These are phyloP conservation scores for Aleurites moluccanus DNA, from an alignment of 441 rosid species.

Conservation along the genomic window DNA sequence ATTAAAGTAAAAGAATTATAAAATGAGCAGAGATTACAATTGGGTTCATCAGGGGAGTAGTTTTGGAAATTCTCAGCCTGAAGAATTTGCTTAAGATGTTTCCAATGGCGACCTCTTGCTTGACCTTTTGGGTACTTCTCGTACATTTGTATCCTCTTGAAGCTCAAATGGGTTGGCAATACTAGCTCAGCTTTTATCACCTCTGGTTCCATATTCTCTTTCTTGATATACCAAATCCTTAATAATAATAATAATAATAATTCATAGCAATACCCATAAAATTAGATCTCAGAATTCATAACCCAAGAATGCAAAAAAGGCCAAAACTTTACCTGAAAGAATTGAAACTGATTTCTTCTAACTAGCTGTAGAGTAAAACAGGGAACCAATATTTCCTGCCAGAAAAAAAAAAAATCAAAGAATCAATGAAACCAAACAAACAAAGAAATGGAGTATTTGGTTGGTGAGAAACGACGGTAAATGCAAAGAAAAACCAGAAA, in stretches of 20 bases:
- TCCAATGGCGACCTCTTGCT: slow-evolving; percentile 80
- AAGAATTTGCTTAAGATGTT: slow-evolving; percentile 95
- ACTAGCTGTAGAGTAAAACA: slow-evolving; percentile 18
- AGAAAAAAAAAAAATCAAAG: not conserved
- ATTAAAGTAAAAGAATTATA: not conserved
- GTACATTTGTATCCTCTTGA: slow-evolving; percentile 68
- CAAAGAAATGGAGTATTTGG: slow-evolving; percentile 9
- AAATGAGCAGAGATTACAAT: slow-evolving; percentile 42
- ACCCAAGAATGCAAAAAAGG: slow-evolving; percentile 1
- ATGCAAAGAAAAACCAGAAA: slow-evolving; percentile 18
- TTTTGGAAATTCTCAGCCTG: slow-evolving; percentile 78
- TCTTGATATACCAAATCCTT: not conserved
- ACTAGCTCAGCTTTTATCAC: slow-evolving; percentile 69
- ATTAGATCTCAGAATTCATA: slow-evolving; percentile 29
- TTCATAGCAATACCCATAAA: slow-evolving; percentile 4
- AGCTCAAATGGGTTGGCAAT: slow-evolving; percentile 60
- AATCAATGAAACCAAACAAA: slow-evolving; percentile 5
- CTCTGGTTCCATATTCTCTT: slow-evolving; percentile 62
- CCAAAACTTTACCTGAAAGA: slow-evolving; percentile 29
- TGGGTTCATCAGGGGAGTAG: slow-evolving; percentile 60
- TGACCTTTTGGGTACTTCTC: slow-evolving; percentile 95
- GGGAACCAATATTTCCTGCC: slow-evolving; percentile 20
- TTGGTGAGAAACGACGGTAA: slow-evolving; percentile 15
- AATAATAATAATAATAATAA: too few relatives aligned
- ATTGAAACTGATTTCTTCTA: slow-evolving; percentile 12